Evolutionary conservation across 768 basidiomycete genomes (phyloP), one percentile per base, ranked within the genome.

Genomic region (Suillus spraguei): DNA sequence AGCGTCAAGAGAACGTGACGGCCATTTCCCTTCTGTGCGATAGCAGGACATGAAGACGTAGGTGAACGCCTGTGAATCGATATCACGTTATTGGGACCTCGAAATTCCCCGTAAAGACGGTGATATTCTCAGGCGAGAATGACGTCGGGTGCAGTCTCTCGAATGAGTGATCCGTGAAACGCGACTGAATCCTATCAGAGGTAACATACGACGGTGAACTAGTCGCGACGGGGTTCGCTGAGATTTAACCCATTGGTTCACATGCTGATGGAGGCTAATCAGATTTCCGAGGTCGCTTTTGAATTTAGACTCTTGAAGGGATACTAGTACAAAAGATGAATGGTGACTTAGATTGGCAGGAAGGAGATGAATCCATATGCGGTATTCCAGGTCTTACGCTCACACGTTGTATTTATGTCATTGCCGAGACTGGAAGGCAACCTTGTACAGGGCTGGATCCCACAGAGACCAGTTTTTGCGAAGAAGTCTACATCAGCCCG

Each of bases 271-370:
- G 64, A 67, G 68, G 73, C 55, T 71, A 68, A 74, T 76, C 73
- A 74, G 73, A 76, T 73, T 70, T 76, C 75, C 71, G 73, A 76
- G 73, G 65, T 75, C 4, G 73, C 73, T 72, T 74, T 73, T 66
- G 24, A 76, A 72, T 76, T 66, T 76, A 74, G 72, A 68, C 75
- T 76, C 75, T 22, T 36, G 68, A 70, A 64, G 65, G 13, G 16
- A 16, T 16, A 42, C 44, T 46, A n/a, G 44, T 46, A n/a, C 44
- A 39, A 13, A 39, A 39, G 38, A 39, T 11, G 38, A 39, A 39
- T 39, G 20, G 20, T n/a, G 60, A 36, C 13, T 63, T 28, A 68
- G 67, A 53, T 33, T 53, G 52, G 54, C 64, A 73, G 63, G 66
- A 71, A 72, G 69, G 62, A 75, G 72, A 65, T 63, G 67, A 66